Base-by-base conservation (phyloP, 163 green algal species). In the Volvox carteri region DNA sequence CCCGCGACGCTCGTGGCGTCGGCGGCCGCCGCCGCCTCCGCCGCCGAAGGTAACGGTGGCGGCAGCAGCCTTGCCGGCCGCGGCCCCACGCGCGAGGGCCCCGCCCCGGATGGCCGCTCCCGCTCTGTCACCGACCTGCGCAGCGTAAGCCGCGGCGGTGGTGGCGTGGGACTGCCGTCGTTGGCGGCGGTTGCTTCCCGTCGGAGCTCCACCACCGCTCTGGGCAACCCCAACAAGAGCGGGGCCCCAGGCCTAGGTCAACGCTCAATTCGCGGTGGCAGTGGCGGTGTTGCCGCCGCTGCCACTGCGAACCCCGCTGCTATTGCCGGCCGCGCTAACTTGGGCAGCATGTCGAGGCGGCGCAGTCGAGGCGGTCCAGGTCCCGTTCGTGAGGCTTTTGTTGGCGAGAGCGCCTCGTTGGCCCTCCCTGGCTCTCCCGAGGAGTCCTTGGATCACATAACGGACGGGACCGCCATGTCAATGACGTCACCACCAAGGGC, bases 331-430 rank as follows among this genome's bases (percentile, higher is more conserved):
- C 30, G 39, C 37, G 37, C 1, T 39, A 37, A 9, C 21, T 2
- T 30, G 8, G 37, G 39, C 16, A 12, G 39, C 18, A 14, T 7
- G 16, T 56, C 70, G 23, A 23, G 70, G 18, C 70, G 39, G 21
- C 37, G 70, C 70, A 3, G 41, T 18, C 39, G 70, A 16, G 70
- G 39, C 39, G 37, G 70, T 37, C 65, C 65, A 5, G 65, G 30
- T 12, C 65, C 65, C 11, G 70, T 78, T 37, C 70, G 70, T 30
- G 70, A 78, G 70, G 70, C 70, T 39, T 78, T 78, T 30, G 39
- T 30, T 33, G 70, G 18, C 5, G 70, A 52, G 39, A 7, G 41
- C 18, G 11, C 39, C 9, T 52, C 70, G 1, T 37, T 35, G 70
- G 11, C 14, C 1, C 19, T 78, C 39, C 70, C 70, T 5, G 70